Percentiles rank a stretch among this genome's conserved stretches.
phyloP scores from a whole-genome alignment of 305 asterid genomes.

The Ruellia speciosa region DNA sequence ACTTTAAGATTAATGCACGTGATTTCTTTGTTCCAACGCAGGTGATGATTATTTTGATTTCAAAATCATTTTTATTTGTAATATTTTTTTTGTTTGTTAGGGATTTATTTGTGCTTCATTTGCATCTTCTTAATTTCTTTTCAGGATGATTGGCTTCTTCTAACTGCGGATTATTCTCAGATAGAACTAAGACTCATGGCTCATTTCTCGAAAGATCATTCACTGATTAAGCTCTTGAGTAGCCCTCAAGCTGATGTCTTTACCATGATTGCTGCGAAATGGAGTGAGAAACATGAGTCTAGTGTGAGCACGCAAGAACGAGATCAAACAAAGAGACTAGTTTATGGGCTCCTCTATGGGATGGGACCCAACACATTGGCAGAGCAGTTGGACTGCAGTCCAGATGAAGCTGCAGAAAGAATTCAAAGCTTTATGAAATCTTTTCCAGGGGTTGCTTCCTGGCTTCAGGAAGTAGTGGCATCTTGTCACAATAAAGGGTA shows the following conservation, averaged over 20 bases:
- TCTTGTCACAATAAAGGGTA: constrained; percentile 84
- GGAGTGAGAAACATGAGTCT: constrained; percentile 68
- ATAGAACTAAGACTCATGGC: constrained; percentile 98
- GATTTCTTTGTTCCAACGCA: constrained; percentile 79
- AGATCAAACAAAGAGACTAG: constrained; percentile 83
- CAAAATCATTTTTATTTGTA: constrained; percentile 7
- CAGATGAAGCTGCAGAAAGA: constrained; percentile 75
- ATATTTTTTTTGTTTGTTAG: background rate
- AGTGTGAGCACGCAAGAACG: constrained; percentile 68
- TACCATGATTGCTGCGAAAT: constrained; percentile 82
- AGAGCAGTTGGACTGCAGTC: constrained; percentile 73
- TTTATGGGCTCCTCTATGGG: constrained; percentile 89
- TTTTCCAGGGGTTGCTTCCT: constrained; percentile 82
- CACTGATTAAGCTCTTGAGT: constrained; percentile 60
- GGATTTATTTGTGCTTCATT: constrained; percentile 12
- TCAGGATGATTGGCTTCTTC: constrained; percentile 88
- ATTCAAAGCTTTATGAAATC: constrained; percentile 70
- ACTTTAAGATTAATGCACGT: constrained; percentile 72
- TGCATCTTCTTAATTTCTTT: constrained; percentile 26
- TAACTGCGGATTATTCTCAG: constrained; percentile 94
- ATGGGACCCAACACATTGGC: constrained; percentile 88
- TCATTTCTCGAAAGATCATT: constrained; percentile 82
- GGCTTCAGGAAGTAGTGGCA: constrained; percentile 88
- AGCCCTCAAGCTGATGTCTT: constrained; percentile 72
- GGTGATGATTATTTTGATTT: constrained; percentile 32